Base-by-base conservation (phyloP, 1,139 yeast species). In the Geotrichum siamense region DNA sequence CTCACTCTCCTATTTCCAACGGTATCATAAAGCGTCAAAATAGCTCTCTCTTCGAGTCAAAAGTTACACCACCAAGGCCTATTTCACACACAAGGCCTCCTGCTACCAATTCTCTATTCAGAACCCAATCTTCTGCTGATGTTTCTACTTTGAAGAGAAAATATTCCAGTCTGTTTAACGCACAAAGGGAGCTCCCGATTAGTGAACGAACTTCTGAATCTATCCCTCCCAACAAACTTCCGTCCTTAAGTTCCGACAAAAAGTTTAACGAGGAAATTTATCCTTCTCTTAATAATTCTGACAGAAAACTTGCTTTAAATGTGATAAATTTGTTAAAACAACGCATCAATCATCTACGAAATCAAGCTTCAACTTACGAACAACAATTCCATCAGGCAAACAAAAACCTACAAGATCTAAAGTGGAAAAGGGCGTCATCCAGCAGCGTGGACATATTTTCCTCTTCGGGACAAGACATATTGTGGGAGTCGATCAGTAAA, bases 51-150 rank as follows among this genome's bases (percentile, higher is more conserved):
- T n/a, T n/a, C n/a, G n/a, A n/a, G n/a, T n/a, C n/a, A n/a, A n/a
- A n/a, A n/a, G n/a, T n/a, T n/a, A n/a, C n/a, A n/a, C n/a, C n/a
- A n/a, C n/a, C n/a, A n/a, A n/a, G n/a, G n/a, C n/a, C n/a, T n/a
- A n/a, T n/a, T n/a, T n/a, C n/a, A n/a, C n/a, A n/a, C 16, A 38
- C 10, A 23, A 23, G 10, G 10, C 26, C 6, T 8, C 26, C 26
- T 8, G 26, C 26, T 23, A 6, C 16, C 12, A 13, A 22, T 3
- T 42, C 45, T 15, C 37, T 42, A 4, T 42, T 42, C 26, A 33
- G 45, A 4, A 42, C 45, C 3, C 41, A 42, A 21, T 42, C 46
- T 16, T 43, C 46, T 5, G 20, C 27, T 27, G 30, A 27, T 17
- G n/a, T 43, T 16, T n/a, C 16, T 16, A 12, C 25, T n/a, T 9